Evolutionary conservation across 2,329 filamentous ascomycete species (phyloP).

Genomic region (Trichoderma sp.): DNA sequence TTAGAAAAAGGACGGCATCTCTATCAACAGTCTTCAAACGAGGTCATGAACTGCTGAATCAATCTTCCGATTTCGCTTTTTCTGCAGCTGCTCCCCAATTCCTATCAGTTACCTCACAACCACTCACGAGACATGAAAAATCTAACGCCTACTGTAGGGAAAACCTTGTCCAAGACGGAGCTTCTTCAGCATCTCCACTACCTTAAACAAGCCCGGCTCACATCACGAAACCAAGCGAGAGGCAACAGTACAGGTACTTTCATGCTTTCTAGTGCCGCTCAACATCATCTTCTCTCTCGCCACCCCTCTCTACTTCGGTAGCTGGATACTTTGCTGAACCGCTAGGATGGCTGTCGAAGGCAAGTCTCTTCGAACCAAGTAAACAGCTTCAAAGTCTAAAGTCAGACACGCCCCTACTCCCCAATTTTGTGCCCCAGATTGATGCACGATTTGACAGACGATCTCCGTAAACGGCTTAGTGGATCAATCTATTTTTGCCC

Average conservation of each 20-base stretch:
- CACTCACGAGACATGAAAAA: slow-evolving; percentile 5
- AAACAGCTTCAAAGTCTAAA: neutral
- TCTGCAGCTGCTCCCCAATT: neutral
- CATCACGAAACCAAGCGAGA: neutral
- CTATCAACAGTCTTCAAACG: neutral
- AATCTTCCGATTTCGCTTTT: slow-evolving; percentile 12
- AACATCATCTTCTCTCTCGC: neutral
- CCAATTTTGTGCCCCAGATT: slow-evolving; percentile 16
- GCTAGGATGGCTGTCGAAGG: neutral
- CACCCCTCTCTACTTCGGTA: slow-evolving; percentile 1
- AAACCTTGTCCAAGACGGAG: neutral
- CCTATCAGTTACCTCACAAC: neutral
- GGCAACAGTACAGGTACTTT: neutral
- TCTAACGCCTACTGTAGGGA: neutral
- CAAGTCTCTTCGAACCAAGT: neutral
- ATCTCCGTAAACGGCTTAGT: slow-evolving; percentile 21
- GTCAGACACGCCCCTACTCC: slow-evolving; percentile 2
- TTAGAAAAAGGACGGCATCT: neutral
- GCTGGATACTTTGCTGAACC: slow-evolving; percentile 1
- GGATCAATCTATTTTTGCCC: neutral
- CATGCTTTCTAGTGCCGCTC: neutral
- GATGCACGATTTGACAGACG: slow-evolving; percentile 22
- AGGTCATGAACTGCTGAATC: neutral
- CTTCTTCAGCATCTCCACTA: slow-evolving; percentile 14
- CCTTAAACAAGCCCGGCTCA: slow-evolving; percentile 5